phyloP scores from a whole-genome alignment of 345 rosid genomes.

The Isatis tinctoria region DNA sequence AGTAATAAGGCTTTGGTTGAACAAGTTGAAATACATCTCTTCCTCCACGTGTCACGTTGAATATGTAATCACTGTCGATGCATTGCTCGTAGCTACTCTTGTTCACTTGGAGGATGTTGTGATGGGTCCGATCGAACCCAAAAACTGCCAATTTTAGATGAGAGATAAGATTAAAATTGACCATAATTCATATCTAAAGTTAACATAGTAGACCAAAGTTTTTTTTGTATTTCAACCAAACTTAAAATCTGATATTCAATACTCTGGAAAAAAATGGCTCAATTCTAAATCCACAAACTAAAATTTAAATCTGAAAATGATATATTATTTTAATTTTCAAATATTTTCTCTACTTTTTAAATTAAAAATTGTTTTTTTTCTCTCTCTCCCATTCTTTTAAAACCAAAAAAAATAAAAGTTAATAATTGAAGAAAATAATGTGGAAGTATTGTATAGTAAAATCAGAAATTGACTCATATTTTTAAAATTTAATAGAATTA shows the following conservation, averaged over 20 bases:
- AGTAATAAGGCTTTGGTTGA: slow-evolving; percentile 49
- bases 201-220: not conserved
- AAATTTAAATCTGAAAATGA: not conserved
- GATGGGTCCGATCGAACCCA: slow-evolving; percentile 39
- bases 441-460: not conserved
- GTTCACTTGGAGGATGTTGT: slow-evolving; percentile 60
- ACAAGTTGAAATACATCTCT: slow-evolving; percentile 57
- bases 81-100: slow-evolving; percentile 51
- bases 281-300: not conserved
- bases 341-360: not conserved
- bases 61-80: slow-evolving; percentile 39
- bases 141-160: slow-evolving; percentile 27
- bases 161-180: not conserved
- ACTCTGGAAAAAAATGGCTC: not conserved
- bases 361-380: not conserved
- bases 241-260: not conserved
- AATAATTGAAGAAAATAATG: not conserved
- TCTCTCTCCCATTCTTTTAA: not conserved
- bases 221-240: not conserved
- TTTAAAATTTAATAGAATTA: not conserved
- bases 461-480: not conserved
- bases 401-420: too few relatives aligned
- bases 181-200: not conserved
- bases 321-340: not conserved
- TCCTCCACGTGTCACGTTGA: slow-evolving; percentile 57